A percentile compares a stretch with the other conserved stretches of the same genome.
These are phyloP conservation scores for Thalia dealbata DNA, from an alignment of 176 grass and related monocot species.

Conservation along the genomic window DNA sequence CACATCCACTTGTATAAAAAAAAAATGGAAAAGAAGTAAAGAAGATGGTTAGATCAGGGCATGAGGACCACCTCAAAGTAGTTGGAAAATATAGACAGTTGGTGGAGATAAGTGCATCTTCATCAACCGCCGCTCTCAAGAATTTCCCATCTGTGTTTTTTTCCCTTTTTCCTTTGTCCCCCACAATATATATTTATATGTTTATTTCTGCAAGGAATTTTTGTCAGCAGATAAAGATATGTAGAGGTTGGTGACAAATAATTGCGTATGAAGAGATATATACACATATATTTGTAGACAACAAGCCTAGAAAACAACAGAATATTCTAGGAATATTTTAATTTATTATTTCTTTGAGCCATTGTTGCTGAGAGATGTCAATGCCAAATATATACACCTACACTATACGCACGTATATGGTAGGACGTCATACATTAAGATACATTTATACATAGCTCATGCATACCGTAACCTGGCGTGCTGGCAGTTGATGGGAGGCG, in stretches of 20 bases:
- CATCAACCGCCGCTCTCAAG: neutral
- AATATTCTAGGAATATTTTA: neutral
- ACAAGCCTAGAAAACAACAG: neutral
- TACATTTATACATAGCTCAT: too few relatives aligned
- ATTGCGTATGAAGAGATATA: neutral
- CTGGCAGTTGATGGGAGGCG: neutral
- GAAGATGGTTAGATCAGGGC: neutral
- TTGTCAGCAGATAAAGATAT: neutral
- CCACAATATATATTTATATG: neutral
- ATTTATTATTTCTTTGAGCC: neutral
- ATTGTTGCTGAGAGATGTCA: too few relatives aligned
- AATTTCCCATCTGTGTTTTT: neutral
- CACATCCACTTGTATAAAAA: neutral
- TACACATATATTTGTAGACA: neutral
- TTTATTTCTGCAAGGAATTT: too few relatives aligned
- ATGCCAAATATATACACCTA: too few relatives aligned
- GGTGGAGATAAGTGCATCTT: neutral
- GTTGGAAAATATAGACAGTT: neutral
- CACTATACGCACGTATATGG: too few relatives aligned
- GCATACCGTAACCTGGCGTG: too few relatives aligned
- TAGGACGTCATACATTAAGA: too few relatives aligned
- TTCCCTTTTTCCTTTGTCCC: neutral
- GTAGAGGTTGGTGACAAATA: neutral
- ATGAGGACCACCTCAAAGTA: neutral
- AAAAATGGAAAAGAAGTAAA: too few relatives aligned